These are phyloP conservation scores for Mycocentrospora acerina DNA, from an alignment of 2,329 filamentous ascomycete genomes.

Conservation along the genomic window DNA sequence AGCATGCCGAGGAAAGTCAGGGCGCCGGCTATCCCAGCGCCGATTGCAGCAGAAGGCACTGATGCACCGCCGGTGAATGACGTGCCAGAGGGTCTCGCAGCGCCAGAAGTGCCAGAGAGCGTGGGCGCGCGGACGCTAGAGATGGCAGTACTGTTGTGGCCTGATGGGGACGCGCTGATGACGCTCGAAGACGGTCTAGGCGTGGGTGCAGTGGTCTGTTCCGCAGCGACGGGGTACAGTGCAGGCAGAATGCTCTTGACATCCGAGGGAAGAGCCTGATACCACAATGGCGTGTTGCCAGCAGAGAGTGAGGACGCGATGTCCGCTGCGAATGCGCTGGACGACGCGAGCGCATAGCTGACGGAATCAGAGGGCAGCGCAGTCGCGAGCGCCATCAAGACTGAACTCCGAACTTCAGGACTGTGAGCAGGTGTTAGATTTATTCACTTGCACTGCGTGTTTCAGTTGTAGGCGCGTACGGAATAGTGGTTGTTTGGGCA, in stretches of 20 bases:
- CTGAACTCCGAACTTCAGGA: conserved; percentile 35
- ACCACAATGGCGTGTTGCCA: conserved; percentile 49
- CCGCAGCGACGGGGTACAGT: conserved; percentile 30
- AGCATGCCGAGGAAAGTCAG: conserved; percentile 47
- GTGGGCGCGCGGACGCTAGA: conserved; percentile 25
- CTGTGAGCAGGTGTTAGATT: conserved; percentile 16
- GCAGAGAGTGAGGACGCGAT: conserved; percentile 48
- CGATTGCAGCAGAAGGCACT: conserved; percentile 41
- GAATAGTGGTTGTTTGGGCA: conserved; percentile 31
- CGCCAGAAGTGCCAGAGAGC: conserved; percentile 13
- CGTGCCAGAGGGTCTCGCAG: conserved; percentile 3
- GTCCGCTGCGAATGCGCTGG: conserved; percentile 43
- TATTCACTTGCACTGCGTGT: conserved; percentile 9
- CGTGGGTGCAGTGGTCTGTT: conserved; percentile 15
- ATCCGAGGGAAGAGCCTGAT: conserved; percentile 46
- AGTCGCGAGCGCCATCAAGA: conserved; percentile 47
- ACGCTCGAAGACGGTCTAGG: conserved; percentile 13
- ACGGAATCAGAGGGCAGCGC: conserved; percentile 47
- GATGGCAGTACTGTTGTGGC: conserved; percentile 20
- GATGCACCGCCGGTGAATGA: conserved; percentile 33
- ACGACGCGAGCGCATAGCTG: conserved; percentile 45
- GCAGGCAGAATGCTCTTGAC: conserved; percentile 47
- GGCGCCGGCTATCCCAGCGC: conserved; percentile 44
- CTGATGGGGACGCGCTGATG: conserved; percentile 18
- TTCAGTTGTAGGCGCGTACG: conserved; percentile 7